Conservation (phyloP, 164 flowering plant species). For the Annona cherimola region DNA sequence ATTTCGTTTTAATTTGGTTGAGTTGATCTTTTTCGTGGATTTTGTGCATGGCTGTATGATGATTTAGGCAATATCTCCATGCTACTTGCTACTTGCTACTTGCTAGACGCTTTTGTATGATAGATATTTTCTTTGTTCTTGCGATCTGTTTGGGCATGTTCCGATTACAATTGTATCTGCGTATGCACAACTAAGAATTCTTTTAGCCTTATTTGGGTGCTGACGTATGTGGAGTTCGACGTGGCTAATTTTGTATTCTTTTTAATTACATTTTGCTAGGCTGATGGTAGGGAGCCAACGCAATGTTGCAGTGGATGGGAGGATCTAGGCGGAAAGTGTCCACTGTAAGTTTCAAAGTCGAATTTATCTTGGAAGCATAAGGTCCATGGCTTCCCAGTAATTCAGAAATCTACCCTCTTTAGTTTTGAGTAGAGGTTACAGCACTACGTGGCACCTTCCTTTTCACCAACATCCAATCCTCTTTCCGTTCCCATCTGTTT, state of each 20-base stretch:
- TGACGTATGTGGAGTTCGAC: no score
- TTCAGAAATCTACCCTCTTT: neutral
- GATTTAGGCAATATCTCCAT: no score
- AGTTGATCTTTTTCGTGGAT: no score
- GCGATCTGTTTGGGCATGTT: neutral
- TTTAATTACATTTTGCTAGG: slow-evolving; percentile 4
- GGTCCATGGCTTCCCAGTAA: neutral
- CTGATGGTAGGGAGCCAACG: neutral
- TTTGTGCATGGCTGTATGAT: no score
- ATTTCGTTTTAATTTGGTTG: no score
- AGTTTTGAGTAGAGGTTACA: neutral
- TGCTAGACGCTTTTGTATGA: no score
- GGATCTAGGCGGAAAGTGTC: slow-evolving; percentile 86
- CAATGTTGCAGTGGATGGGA: slow-evolving; percentile 93
- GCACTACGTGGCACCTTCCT: neutral
- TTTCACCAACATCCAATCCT: no score
- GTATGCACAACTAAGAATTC: neutral
- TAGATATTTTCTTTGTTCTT: no score
- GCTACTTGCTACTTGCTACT: no score
- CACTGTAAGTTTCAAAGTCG: slow-evolving; percentile 41
- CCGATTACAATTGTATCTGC: neutral
- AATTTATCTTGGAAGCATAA: neutral
- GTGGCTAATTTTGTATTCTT: neutral
- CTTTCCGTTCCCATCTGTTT: no score
- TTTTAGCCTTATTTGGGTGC: neutral